Evolutionary conservation across 306 rosid species (phyloP), one percentile per base, ranked within the genome.

Genomic region (Echinosophora koreensis): DNA sequence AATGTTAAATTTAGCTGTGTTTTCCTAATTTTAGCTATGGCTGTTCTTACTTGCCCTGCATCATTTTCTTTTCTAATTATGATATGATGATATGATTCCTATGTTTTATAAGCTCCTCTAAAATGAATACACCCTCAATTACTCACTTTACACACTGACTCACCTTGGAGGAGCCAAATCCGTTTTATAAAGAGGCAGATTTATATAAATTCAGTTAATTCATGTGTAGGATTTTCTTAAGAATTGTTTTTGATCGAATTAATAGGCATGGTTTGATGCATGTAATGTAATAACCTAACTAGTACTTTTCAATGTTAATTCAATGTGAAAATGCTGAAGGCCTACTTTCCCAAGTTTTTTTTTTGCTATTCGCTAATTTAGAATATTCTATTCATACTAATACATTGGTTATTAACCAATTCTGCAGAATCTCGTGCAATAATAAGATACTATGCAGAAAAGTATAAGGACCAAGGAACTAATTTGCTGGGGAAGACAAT

Each of bases 351-450:
- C 37, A 34, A 34, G 37, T 22, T 22, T 22, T 22, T 22, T 22
- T 22, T 35, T 35, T 3, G 38, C 38, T 35, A 35, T 35, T 35
- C 4, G 38, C 38, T 35, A 35, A 35, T 35, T 3, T 35, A 35
- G 38, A 35, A 42, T 42, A 42, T 9, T 42, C 13, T 42, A 10
- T 42, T 9, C 11, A 12, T 10, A 42, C 49, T 42, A 42, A 42
- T 10, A 42, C 14, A 42, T 9, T 42, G 4, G 49, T 2, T 42
- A 9, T 42, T 42, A 42, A 42, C 49, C 14, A n/a, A 68, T 28
- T 58, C 13, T 60, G 65, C 14, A 78, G 82, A 78, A 69, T 78
- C 82, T 35, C 18, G 82, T 8, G 82, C 77, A 37, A 78, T 78
- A 44, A 11, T 78, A 3, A 69, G 82, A 28, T 69, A 78, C 64